Base-by-base conservation (phyloP, 1,284 basidiomycete genomes). In the Abortiporus biennis region DNA sequence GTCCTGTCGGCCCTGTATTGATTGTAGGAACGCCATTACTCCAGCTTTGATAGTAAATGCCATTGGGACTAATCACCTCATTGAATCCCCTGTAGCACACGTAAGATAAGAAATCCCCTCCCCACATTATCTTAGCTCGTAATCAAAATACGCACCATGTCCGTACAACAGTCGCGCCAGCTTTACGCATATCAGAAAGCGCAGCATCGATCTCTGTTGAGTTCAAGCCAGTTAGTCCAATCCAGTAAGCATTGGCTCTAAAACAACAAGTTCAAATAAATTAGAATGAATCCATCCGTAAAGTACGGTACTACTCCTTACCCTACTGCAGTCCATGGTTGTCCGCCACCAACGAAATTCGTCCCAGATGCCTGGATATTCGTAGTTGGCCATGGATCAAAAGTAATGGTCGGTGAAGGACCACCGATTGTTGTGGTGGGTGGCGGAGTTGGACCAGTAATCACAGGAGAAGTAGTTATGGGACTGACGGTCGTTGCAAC, bases 1-100 rank as follows among this genome's bases (percentile, higher is more conserved):
- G 64, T n/a, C 78, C 76, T 38, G 64, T 66, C 1, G 71, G 44
- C 6, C 76, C 76, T 1, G 68, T 72, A 54, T 80, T 79, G 52
- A 80, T 57, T 2, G 74, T 75, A 0, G 72, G 62, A 2, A 62
- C 68, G n/a, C 66, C 65, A 42, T 72, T 71, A 13, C 64, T 63
- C 77, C 76, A 80, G 37, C 65, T 65, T 54, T 80, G 76, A 52
- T 78, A 79, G 53, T 73, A 78, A 39, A 68, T 65, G 1, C 76
- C 77, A 40, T 61, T 72, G 3, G 71, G 52, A 20, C 61, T 64
- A 3, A 76, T 81, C 4, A 80, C 78, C 44, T 83, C 79, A 54
- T 80, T 80, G 68, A 81, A 81, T 2, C 78, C 78, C 27, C 27
- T 29, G 27, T 29, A 29, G 9, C 27, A 29, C n/a, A 29, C 8